These are phyloP conservation scores for Leishmania mexicana DNA, from an alignment of 208 protist species.

Conservation along the genomic window DNA sequence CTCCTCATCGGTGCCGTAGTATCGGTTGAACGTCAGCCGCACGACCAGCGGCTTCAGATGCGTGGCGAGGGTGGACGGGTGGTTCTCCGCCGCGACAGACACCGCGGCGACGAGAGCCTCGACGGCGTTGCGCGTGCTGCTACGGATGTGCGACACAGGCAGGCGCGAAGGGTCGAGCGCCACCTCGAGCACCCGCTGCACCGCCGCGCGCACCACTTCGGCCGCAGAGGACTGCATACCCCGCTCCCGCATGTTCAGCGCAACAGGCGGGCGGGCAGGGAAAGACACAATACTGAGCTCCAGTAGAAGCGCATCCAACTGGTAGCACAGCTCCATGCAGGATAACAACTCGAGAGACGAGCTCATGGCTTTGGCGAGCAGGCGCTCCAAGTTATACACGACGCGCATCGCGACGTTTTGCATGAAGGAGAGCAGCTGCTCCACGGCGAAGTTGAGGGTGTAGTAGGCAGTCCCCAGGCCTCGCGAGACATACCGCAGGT, in stretches of 20 bases:
- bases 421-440: constrained; percentile 74
- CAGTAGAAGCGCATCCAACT: constrained; percentile 67
- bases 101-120: constrained; percentile 70
- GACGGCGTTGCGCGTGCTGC: constrained; percentile 58
- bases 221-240: constrained; percentile 25
- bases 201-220: constrained; percentile 40
- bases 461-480: constrained; percentile 80
- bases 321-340: constrained; percentile 65
- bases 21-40: constrained; percentile 82
- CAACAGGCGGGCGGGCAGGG: constrained; percentile 22
- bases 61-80: constrained; percentile 37
- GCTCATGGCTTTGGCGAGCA: constrained; percentile 20
- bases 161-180: constrained; percentile 58
- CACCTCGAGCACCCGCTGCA: constrained; percentile 53
- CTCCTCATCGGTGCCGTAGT: constrained; percentile 59
- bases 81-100: constrained; percentile 31
- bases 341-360: constrained; percentile 32
- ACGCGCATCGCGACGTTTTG: constrained; percentile 48
- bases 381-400: constrained; percentile 60
- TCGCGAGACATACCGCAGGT: constrained; percentile 38
- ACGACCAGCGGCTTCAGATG: constrained; percentile 67
- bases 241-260: constrained; percentile 24
- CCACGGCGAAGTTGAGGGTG: constrained; percentile 77
- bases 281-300: constrained; percentile 61
- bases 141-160: constrained; percentile 55